Base-by-base conservation (phyloP, 306 rosid genomes). In the Hippophae tibetana region DNA sequence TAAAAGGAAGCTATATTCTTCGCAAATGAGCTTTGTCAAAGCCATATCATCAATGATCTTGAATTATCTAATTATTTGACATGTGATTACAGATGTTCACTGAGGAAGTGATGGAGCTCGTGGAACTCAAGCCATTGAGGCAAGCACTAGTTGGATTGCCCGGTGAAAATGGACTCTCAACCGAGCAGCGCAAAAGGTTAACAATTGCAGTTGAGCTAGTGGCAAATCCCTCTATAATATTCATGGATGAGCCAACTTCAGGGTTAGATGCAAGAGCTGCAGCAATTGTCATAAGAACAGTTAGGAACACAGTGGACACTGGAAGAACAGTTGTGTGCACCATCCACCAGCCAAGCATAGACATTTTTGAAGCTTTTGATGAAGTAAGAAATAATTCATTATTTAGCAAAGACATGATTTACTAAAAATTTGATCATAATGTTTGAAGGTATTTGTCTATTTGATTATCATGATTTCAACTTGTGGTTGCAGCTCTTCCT, bases 201-300 rank as follows among this genome's bases (percentile, higher is more conserved):
- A 80, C 85, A 1, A 80, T 80, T 13, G 85, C 85, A n/a, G 80
- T 80, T 40, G 82, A 80, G 60, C 72, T 80, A 13, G 82, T 80
- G 5, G 85, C 85, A 3, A 80, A 80, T 54, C 85, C 85, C 42
- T 76, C 85, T 27, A 76, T 80, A 42, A 71, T 76, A 67, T 80
- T 80, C 65, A 80, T 80, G 85, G 85, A 76, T 56, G 85, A 80
- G 63, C 85, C 80, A 42, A 80, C 85, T 57, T 80, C 85, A 11
- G 85, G 85, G 7, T 64, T 80, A 7, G 85, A 80, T 67, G 85
- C 85, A 27, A 80, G 85, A 67, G 82, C 85, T 40, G 85, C 79
- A 9, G 85, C 82, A 14, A 80, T 80, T 23, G 85, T 76, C 66
- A 80, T 80, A 82, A 77, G 85, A 62, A 75, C 85, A 2, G 81